Evolutionary conservation across 768 basidiomycete species (phyloP), one percentile per base, ranked within the genome.

Genomic region (Tricholoma bakamatsutake): DNA sequence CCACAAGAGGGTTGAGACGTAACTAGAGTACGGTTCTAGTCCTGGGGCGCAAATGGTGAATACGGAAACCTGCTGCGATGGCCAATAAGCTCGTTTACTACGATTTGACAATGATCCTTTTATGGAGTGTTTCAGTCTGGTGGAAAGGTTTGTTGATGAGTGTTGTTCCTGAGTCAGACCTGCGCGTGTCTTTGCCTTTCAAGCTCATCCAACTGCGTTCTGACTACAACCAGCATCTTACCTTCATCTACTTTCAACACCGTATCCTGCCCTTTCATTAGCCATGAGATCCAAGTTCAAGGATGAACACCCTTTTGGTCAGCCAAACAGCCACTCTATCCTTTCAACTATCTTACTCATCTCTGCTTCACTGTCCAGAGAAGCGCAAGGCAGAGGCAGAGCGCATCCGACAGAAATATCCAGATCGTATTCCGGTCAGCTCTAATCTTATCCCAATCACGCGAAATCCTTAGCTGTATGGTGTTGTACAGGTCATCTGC

Each of bases 351-450:
- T 71, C 66, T 57, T 60, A 66, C 68, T 75, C 67, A 76, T 71
- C 62, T 56, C 57, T 63, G 65, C 47, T 31, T 43, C 40, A 24
- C 27, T 57, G 40, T 53, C 17, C 66, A 98, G 96, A 97, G 85
- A 98, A 98, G 79, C 91, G 96, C 81, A 98, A 98, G 81, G 93
- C 93, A 42, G 96, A 98, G 70, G 96, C 96, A 33, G 95, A 98
- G 80, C 88, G 96, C 56, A 98, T 98, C 67, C 80, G 96, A 61
- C 91, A 95, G 83, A 99, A 99, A 80, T 99, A 99, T 69, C 90
- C 90, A 31, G 97, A 98, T 79, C 87, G 96, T 59, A 98, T 98
- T 69, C 96, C 96, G 39, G 96, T 98, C 58, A 63, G 93, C 82
- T 17, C 48, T 40, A 52, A 61, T 58, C 46, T 24, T 56, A 31